phyloP scores from a whole-genome alignment of 106 monocot genomes.

The Posidonia australis region DNA sequence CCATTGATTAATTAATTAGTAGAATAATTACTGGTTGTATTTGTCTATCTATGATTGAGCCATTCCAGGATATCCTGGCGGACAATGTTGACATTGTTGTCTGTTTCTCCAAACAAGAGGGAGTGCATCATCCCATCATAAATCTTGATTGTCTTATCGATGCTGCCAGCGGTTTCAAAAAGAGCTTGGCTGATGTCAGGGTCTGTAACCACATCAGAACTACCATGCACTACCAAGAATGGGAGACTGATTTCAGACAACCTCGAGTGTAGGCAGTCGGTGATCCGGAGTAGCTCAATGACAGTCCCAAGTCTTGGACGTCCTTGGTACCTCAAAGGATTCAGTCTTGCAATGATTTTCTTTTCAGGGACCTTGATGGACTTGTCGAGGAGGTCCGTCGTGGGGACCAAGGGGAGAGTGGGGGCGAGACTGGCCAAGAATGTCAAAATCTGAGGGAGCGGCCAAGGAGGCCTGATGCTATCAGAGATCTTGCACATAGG shows the following conservation, averaged over 20 bases:
- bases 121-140: slow-evolving; percentile 92
- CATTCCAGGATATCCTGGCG: slow-evolving; percentile 53
- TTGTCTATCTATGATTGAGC: slow-evolving; percentile 41
- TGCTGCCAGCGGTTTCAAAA: slow-evolving; percentile 47
- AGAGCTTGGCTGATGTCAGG: slow-evolving; percentile 59
- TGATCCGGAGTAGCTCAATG: slow-evolving; percentile 61
- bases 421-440: slow-evolving; percentile 41
- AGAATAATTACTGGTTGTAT: too few relatives aligned
- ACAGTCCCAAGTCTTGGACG: slow-evolving; percentile 82
- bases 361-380: slow-evolving; percentile 69
- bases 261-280: slow-evolving; percentile 36
- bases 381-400: slow-evolving; percentile 58
- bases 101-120: slow-evolving; percentile 73
- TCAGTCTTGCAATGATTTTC: slow-evolving; percentile 37
- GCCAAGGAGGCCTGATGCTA: slow-evolving; percentile 59
- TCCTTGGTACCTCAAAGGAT: slow-evolving; percentile 68
- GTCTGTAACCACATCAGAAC: slow-evolving; percentile 78
- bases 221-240: slow-evolving; percentile 76
- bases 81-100: slow-evolving; percentile 49
- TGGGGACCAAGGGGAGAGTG: slow-evolving; percentile 46
- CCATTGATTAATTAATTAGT: too few relatives aligned
- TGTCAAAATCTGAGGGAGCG: slow-evolving; percentile 47
- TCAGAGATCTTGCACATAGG: slow-evolving; percentile 88
- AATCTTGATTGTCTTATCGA: slow-evolving; percentile 69
- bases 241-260: slow-evolving; percentile 54